phyloP scores from a whole-genome alignment of 2,329 filamentous ascomycete genomes.

The Chaetomiaceae sp. region DNA sequence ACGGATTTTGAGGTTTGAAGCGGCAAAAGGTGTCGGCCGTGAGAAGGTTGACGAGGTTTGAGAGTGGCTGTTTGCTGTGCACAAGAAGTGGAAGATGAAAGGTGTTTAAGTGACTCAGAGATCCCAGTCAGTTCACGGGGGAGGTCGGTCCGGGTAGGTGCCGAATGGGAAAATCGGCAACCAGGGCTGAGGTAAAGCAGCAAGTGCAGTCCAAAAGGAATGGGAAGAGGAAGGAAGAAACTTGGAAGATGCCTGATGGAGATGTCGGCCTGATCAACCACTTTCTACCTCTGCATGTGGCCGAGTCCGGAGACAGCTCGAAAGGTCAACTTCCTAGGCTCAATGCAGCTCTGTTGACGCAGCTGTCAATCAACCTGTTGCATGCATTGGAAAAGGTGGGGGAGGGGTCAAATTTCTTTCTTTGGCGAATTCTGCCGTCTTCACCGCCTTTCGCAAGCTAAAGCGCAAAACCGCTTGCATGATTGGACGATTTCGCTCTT shows the following conservation, averaged over 20 bases:
- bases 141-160: conserved; percentile 11
- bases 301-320: conserved; percentile 10
- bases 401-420: conserved; percentile 18
- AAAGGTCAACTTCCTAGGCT: conserved; percentile 2
- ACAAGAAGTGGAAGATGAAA: background rate
- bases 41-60: background rate
- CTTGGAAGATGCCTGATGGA: conserved; percentile 4
- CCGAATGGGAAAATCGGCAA: background rate
- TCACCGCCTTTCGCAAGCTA: conserved; percentile 19
- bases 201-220: background rate
- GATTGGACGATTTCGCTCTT: background rate
- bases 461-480: background rate
- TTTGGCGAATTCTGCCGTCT: background rate
- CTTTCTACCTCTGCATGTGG: conserved; percentile 12
- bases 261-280: conserved; percentile 1
- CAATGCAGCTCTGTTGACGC: conserved; percentile 1
- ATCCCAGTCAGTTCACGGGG: conserved; percentile 12
- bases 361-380: conserved; percentile 1
- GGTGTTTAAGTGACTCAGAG: conserved; percentile 15
- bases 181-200: conserved; percentile 4
- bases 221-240: background rate
- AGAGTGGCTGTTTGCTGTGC: no score
- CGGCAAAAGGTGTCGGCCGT: background rate
- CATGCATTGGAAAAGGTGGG: conserved; percentile 11
- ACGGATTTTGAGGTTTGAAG: background rate